phyloP scores from a whole-genome alignment of 2,329 filamentous ascomycete genomes.

The Colletotrichum filicis region DNA sequence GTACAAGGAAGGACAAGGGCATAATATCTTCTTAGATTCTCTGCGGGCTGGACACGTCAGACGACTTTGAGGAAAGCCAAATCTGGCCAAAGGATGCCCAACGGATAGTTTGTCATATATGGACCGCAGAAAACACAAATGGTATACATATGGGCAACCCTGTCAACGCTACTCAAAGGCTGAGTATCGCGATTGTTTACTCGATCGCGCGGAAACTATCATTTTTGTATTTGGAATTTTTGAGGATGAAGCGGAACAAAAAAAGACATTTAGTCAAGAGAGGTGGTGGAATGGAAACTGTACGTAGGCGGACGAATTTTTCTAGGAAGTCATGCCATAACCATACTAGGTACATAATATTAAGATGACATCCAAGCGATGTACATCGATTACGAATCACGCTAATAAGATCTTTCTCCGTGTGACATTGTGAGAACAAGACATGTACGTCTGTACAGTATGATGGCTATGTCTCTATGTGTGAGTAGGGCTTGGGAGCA shows the following conservation, averaged over 20 bases:
- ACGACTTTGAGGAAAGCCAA: slow-evolving; percentile 28
- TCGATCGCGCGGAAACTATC: slow-evolving; percentile 14
- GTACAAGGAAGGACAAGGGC: slow-evolving; percentile 22
- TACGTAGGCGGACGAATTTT: slow-evolving; percentile 20
- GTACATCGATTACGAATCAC: slow-evolving; percentile 14
- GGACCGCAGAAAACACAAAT: slow-evolving; percentile 17
- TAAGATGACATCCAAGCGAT: slow-evolving; percentile 18
- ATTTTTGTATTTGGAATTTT: slow-evolving; percentile 3
- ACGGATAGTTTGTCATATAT: slow-evolving; percentile 33
- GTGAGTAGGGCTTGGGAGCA: not conserved
- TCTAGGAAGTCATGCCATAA: not conserved
- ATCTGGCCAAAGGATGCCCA: slow-evolving; percentile 22
- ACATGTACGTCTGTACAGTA: not conserved
- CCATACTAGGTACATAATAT: slow-evolving; percentile 32
- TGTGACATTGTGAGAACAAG: not conserved
- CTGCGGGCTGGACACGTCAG: slow-evolving; percentile 35
- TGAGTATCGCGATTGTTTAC: slow-evolving; percentile 18
- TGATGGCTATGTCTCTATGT: not conserved
- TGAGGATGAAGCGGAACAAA: slow-evolving; percentile 17
- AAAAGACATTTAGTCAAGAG: slow-evolving; percentile 16
- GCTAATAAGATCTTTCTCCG: not conserved
- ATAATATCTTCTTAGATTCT: slow-evolving; percentile 31
- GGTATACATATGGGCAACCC: slow-evolving; percentile 29
- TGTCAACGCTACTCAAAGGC: slow-evolving; percentile 20
- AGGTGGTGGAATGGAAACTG: not conserved